Base-by-base conservation (phyloP, 192 early-diverging fungal species). In the Chytriomyces confervae region DNA sequence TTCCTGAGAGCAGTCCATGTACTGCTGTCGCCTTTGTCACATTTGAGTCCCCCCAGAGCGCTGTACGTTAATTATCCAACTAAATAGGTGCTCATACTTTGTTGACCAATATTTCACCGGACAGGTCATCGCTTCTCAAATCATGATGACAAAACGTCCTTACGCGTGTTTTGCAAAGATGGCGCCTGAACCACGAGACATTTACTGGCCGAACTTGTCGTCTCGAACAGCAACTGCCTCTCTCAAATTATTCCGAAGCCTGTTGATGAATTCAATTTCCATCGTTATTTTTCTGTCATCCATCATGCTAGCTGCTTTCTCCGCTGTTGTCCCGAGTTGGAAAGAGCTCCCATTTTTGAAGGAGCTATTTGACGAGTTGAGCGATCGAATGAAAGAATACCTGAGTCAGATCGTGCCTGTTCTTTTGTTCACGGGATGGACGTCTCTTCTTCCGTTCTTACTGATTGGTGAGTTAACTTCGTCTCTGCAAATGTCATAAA, bases 121-220 rank as follows among this genome's bases (percentile, higher is more conserved):
- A 8, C 77, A 85, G 81, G 82, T 80, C 69, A 62, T 89, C 29
- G 88, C 83, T 5, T 77, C 87, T 43, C 88, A 89, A 75, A 77
- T 79, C 27, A 74, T 84, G 48, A 51, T 85, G 6, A 69, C 84
- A 50, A 72, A 72, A 18, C 77, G 80, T 13, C 88, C 88, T 5
- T 89, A 87, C 64, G 81, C 85, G 51, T 87, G 82, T 69, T 83
- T 86, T 72, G 80, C 80, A 11, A 79, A 77, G 49, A 77, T 79
- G 57, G 88, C 88, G 11, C 88, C 88, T 11, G 88, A 89, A 62
- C 88, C 88, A 7, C 82, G 88, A 9, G 88, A 89, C 77, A 77
- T 89, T 5, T 88, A 84, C 80, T 89, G 88, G 88, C 74, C 71
- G 63, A 89, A 89, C 69, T 77, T 89, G 43, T 82, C 84, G 7